Percentiles rank a stretch among this genome's conserved stretches.
phyloP scores from a whole-genome alignment of 306 rosid genomes.

The Macrotyloma uniflorum region DNA sequence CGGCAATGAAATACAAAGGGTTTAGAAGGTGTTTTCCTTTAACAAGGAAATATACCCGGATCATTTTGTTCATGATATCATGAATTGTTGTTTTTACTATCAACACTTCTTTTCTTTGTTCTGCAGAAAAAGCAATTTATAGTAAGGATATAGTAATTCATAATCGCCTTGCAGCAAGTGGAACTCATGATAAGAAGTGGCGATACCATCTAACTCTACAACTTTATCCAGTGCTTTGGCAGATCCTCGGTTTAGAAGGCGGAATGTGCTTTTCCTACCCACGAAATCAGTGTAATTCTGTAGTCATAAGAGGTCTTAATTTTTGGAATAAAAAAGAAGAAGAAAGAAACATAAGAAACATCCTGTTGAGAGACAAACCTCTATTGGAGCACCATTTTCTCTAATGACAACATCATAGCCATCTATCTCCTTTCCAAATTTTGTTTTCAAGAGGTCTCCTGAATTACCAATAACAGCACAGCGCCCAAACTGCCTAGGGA shows the following conservation, averaged over 20 bases:
- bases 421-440: constrained; percentile 90
- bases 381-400: constrained; percentile 95
- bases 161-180: constrained; percentile 19
- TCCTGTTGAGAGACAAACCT: constrained; percentile 52
- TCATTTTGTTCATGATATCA: constrained; percentile 92
- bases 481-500: constrained; percentile 83
- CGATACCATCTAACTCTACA: constrained; percentile 85
- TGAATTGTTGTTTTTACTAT: constrained; percentile 92
- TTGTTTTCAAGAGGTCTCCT: constrained; percentile 92
- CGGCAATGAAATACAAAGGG: constrained; percentile 13
- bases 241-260: constrained; percentile 96
- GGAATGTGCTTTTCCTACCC: constrained; percentile 89
- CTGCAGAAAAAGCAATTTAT: constrained; percentile 55
- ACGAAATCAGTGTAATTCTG: constrained; percentile 87
- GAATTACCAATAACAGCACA: constrained; percentile 99
- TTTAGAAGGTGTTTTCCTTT: constrained; percentile 20
- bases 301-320: constrained; percentile 32
- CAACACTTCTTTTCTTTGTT: constrained; percentile 86
- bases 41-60: constrained; percentile 52
- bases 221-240: constrained; percentile 98
- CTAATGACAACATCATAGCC: constrained; percentile 81
- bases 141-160: constrained; percentile 39
- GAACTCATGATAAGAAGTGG: not conserved
- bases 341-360: constrained; percentile 29
- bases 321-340: constrained; percentile 9